Base-by-base conservation (phyloP, 192 early-diverging fungal species). In the Linderina pennispora region DNA sequence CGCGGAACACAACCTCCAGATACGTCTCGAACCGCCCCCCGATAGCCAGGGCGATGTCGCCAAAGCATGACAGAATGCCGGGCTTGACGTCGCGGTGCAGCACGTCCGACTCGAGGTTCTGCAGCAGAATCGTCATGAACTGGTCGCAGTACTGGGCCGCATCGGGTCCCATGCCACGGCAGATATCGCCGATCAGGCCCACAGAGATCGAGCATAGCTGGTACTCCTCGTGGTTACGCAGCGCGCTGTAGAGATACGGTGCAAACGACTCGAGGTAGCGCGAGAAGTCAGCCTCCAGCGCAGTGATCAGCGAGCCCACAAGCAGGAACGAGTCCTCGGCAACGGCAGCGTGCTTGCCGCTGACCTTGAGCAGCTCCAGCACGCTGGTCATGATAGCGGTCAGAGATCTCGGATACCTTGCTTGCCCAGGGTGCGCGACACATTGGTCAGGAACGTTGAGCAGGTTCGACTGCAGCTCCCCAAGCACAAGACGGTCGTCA, bases 121-220 rank as follows among this genome's bases (percentile, higher is more conserved):
- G 75, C 42, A 91, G 70, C 43, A 98, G 50, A 15, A 87, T 74
- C 15, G 79, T 70, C 90, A 99, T 99, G 47, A 94, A 86, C 22
- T 75, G 71, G 46, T 86, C 78, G 64, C 87, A 93, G 66, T 88
- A 95, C n/a, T 80, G 76, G 3, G 80, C 58, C 32, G 74, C 68
- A 16, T 85, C 77, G 17, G 43, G 57, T 40, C 85, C 84, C 37
- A 98, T 70, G 9, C 85, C 77, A 32, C 97, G 87, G 75, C 89
- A 92, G 53, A 98, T 88, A 74, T 99, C 97, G 16, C 95, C 95
- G 51, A 98, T 89, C 22, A 96, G 57, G n/a, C 97, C 97, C 10
- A 99, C 83, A 3, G 94, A 89, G 51, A 98, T 94, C 11, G 82
- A 75, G 62, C 92, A 93, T 43, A 98, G 73, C 65, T 94, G 87